Evolutionary conservation across 495 filamentous ascomycete genomes (phyloP).

Genomic region (Neurospora discreta): DNA sequence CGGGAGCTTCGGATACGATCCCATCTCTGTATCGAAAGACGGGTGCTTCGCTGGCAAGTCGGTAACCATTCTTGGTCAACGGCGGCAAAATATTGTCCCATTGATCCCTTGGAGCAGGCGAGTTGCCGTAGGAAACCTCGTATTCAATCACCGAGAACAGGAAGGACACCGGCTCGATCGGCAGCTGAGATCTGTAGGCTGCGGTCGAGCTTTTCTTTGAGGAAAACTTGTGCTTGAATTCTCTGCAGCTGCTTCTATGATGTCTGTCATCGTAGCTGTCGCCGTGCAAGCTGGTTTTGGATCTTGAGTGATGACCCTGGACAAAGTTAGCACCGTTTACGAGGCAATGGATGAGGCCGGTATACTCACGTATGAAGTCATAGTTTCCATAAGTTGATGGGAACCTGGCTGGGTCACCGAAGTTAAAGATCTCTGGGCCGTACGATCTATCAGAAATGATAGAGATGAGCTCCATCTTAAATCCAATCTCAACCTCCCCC

Average conservation of each 20-base stretch:
- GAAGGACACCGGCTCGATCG: conserved; percentile 3
- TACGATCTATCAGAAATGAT: conserved; percentile 14
- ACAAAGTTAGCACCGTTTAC: background rate
- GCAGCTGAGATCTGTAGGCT: background rate
- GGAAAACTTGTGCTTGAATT: background rate
- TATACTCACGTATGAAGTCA: background rate
- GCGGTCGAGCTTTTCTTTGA: background rate
- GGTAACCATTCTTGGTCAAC: too few species aligned
- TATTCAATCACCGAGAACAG: conserved; percentile 26
- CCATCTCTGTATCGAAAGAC: too few species aligned
- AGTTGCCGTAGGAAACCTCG: too few species aligned
- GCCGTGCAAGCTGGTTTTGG: background rate
- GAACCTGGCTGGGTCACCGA: background rate
- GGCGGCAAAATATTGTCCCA: too few species aligned
- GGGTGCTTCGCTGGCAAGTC: too few species aligned
- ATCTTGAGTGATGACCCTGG: background rate
- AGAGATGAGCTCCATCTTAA: conserved; percentile 1
- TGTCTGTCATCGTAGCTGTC: background rate
- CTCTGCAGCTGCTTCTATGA: background rate
- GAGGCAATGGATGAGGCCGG: background rate
- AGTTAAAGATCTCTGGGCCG: background rate
- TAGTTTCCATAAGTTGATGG: background rate
- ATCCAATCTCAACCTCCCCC: background rate
- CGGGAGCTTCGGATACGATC: too few species aligned
- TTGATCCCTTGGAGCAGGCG: too few species aligned